Percentiles rank a stretch among this genome's conserved stretches.
phyloP scores from a whole-genome alignment of 306 rosid genomes.

The Trifolium subterraneum region DNA sequence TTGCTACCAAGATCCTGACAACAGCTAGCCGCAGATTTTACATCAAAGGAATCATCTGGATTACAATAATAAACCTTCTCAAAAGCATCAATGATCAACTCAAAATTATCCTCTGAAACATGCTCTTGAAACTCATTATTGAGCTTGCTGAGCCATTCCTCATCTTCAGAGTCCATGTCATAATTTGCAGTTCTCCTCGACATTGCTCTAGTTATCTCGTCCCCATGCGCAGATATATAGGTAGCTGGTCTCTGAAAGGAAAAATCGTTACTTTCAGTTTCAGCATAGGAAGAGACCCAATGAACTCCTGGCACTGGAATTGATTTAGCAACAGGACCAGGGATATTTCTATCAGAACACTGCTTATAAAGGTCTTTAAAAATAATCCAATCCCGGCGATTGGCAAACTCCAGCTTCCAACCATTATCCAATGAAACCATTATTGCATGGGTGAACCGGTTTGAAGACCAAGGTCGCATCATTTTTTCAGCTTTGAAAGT shows the following conservation, averaged over 20 bases:
- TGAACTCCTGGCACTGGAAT: slow-evolving; percentile 85
- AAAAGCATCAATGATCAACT: slow-evolving; percentile 72
- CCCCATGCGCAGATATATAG: slow-evolving; percentile 61
- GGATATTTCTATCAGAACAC: slow-evolving; percentile 67
- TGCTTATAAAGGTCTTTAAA: slow-evolving; percentile 83
- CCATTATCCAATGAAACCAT: slow-evolving; percentile 59
- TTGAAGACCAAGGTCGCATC: slow-evolving; percentile 59
- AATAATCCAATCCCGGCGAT: slow-evolving; percentile 64
- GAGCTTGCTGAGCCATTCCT: slow-evolving; percentile 71
- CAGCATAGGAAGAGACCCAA: slow-evolving; percentile 62
- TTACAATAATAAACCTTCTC: slow-evolving; percentile 68
- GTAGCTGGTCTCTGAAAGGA: slow-evolving; percentile 59
- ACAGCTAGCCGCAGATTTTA: slow-evolving; percentile 50
- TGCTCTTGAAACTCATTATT: slow-evolving; percentile 53
- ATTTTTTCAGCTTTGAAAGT: slow-evolving; percentile 67
- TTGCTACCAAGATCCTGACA: slow-evolving; percentile 57
- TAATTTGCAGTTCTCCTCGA: slow-evolving; percentile 63
- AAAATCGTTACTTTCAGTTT: slow-evolving; percentile 23
- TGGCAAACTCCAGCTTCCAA: slow-evolving; percentile 81
- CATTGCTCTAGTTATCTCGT: slow-evolving; percentile 80
- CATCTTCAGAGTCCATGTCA: slow-evolving; percentile 90
- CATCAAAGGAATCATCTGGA: slow-evolving; percentile 63
- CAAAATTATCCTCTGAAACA: slow-evolving; percentile 69
- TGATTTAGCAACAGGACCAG: slow-evolving; percentile 46
- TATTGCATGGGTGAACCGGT: slow-evolving; percentile 61